phyloP scores from a whole-genome alignment of 2,329 filamentous ascomycete species.

The Penicillium expansum region DNA sequence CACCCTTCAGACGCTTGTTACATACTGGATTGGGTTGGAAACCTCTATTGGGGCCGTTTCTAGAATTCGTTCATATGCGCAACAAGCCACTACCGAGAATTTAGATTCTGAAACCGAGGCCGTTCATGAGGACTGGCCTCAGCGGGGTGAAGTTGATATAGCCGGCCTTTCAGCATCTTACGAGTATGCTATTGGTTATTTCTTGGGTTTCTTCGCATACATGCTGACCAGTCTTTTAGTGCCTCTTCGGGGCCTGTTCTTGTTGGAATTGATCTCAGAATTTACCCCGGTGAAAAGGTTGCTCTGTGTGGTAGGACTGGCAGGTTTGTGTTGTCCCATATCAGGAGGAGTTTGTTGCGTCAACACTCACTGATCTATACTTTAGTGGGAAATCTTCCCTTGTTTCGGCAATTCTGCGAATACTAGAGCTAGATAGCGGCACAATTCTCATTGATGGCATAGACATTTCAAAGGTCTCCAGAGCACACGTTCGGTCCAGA shows the following conservation, averaged over 20 bases:
- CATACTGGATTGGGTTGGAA: conserved; percentile 20
- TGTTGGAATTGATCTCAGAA: conserved; percentile 19
- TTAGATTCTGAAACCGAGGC: conserved; percentile 34
- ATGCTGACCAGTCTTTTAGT: conserved; percentile 1
- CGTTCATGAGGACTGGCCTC: conserved; percentile 37
- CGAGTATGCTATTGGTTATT: conserved; percentile 22
- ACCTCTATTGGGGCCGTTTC: conserved; percentile 24
- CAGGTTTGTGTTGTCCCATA: conserved; percentile 17
- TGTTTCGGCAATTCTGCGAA: conserved; percentile 27
- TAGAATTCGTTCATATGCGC: conserved; percentile 48
- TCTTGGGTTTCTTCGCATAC: not conserved
- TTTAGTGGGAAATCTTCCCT: conserved; percentile 31
- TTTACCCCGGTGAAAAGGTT: conserved; percentile 28
- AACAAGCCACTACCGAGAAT: conserved; percentile 41
- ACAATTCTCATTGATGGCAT: conserved; percentile 28
- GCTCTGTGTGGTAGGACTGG: conserved; percentile 33
- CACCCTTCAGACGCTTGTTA: conserved; percentile 18
- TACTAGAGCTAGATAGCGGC: conserved; percentile 30
- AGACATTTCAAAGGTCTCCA: conserved; percentile 23
- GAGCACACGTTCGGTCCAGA: conserved; percentile 23
- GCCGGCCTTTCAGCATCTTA: conserved; percentile 39
- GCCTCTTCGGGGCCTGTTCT: conserved; percentile 16
- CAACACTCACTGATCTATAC: not conserved
- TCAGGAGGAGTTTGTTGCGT: not conserved
- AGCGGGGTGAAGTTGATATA: conserved; percentile 38